Evolutionary conservation across 2,329 filamentous ascomycete species (phyloP).

Genomic region (Arthrinium puccinioides): DNA sequence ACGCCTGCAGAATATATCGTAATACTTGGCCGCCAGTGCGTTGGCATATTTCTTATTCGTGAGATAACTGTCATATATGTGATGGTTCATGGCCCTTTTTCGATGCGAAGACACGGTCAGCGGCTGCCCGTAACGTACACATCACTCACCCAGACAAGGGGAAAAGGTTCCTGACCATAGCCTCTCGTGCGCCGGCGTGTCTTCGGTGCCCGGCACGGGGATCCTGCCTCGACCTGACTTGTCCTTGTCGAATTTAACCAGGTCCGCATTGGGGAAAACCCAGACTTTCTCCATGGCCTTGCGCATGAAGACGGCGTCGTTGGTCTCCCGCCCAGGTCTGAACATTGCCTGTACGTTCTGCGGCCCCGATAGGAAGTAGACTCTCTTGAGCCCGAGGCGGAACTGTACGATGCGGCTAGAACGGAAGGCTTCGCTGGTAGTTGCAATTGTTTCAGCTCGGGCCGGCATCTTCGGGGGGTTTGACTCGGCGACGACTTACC

Average conservation of each 20-base stretch:
- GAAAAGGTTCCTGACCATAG: constrained; percentile 11
- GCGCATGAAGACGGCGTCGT: constrained; percentile 4
- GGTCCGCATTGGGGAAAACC: constrained; percentile 9
- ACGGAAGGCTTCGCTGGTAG: neutral
- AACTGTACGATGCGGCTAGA: constrained; percentile 7
- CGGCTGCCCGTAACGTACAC: no score
- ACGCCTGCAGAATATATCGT: constrained; percentile 5
- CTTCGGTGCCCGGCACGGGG: constrained; percentile 10
- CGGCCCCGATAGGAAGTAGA: constrained; percentile 9
- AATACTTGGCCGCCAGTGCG: constrained; percentile 8
- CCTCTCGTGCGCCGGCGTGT: constrained; percentile 9
- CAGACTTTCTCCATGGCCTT: constrained; percentile 8
- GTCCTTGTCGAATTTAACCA: constrained; percentile 9
- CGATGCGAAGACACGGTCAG: neutral
- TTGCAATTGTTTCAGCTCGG: neutral
- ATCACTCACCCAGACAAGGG: neutral
- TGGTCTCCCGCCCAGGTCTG: constrained; percentile 1
- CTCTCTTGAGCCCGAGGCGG: constrained; percentile 2
- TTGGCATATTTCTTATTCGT: constrained; percentile 4
- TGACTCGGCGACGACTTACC: no score
- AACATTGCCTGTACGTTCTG: constrained; percentile 12
- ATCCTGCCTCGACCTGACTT: constrained; percentile 8
- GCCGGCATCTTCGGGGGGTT: neutral
- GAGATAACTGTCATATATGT: constrained; percentile 11
- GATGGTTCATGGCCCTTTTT: constrained; percentile 2